A percentile compares a stretch with the other conserved stretches of the same genome.
phyloP scores from a whole-genome alignment of 2,329 filamentous ascomycete species.

The Diaporthe citriasiana region DNA sequence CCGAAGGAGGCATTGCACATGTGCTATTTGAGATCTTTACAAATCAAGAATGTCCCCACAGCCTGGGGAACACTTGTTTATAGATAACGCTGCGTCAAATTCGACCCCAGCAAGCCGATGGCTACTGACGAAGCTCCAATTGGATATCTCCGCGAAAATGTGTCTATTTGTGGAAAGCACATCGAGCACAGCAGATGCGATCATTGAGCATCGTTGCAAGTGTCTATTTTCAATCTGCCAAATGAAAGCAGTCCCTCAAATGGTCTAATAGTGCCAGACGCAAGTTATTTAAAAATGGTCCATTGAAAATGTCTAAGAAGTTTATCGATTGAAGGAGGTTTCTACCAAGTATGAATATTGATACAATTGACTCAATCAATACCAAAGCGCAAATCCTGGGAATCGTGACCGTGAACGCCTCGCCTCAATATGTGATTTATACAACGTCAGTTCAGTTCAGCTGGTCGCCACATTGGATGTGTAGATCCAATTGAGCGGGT shows the following conservation, averaged over 20 bases:
- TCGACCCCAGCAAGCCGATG: too few relatives aligned
- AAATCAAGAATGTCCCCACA: background rate
- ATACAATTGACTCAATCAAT: conserved; percentile 16
- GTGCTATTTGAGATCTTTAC: background rate
- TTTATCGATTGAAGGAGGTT: background rate
- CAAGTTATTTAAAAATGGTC: background rate
- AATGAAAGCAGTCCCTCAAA: background rate
- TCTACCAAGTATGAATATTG: background rate
- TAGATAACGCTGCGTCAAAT: background rate
- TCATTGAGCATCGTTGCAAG: background rate
- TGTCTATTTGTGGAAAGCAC: background rate
- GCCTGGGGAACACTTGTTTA: background rate
- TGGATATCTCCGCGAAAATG: background rate
- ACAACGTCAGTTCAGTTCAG: conserved; percentile 6
- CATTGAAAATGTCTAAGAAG: background rate
- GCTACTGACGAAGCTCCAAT: background rate
- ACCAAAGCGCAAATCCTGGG: conserved; percentile 27
- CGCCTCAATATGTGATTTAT: conserved; percentile 22
- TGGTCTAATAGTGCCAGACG: background rate
- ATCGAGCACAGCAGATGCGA: background rate
- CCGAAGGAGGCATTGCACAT: background rate
- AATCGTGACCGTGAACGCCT: conserved; percentile 30
- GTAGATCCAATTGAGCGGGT: conserved; percentile 21
- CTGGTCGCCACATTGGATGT: conserved; percentile 21
- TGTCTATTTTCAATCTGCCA: background rate